phyloP scores from a whole-genome alignment of 345 rosid species.

The Stellera chamaejasme region DNA sequence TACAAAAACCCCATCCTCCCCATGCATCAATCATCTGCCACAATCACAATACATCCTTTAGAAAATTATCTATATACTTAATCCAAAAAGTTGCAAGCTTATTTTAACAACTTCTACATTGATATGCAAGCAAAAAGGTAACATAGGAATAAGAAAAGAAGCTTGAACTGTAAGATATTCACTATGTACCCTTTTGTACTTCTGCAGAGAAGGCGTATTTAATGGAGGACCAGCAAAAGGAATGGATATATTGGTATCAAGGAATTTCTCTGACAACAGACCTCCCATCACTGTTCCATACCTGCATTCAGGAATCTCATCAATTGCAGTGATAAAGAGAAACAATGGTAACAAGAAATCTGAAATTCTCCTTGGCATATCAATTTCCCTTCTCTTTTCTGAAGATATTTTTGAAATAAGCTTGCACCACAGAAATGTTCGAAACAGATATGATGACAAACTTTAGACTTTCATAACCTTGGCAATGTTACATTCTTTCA shows the following conservation, averaged over 20 bases:
- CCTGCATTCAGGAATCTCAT: slow-evolving; percentile 34
- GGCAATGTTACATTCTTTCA: too few species aligned
- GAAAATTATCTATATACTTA: too few species aligned
- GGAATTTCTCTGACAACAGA: slow-evolving; percentile 83
- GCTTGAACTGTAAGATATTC: background rate
- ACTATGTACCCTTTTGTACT: slow-evolving; percentile 74
- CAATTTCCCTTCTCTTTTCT: too few species aligned
- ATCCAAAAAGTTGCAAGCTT: too few species aligned
- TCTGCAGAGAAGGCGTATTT: slow-evolving; percentile 87
- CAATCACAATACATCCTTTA: background rate
- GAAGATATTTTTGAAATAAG: too few species aligned
- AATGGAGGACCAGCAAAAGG: slow-evolving; percentile 82
- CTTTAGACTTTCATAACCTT: too few species aligned
- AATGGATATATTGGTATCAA: slow-evolving; percentile 73
- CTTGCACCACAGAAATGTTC: too few species aligned
- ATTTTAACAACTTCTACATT: too few species aligned
- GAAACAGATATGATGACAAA: too few species aligned
- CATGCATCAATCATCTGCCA: slow-evolving; percentile 92
- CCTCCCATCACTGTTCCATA: slow-evolving; percentile 98
- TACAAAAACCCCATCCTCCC: slow-evolving; percentile 98
- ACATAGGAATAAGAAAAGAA: background rate
- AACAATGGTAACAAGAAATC: too few species aligned
- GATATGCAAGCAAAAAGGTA: background rate
- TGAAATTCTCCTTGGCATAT: too few species aligned
- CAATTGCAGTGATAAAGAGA: background rate